phyloP scores from a whole-genome alignment of 805 yeast species.

The Cyberlindnera lachancei region DNA sequence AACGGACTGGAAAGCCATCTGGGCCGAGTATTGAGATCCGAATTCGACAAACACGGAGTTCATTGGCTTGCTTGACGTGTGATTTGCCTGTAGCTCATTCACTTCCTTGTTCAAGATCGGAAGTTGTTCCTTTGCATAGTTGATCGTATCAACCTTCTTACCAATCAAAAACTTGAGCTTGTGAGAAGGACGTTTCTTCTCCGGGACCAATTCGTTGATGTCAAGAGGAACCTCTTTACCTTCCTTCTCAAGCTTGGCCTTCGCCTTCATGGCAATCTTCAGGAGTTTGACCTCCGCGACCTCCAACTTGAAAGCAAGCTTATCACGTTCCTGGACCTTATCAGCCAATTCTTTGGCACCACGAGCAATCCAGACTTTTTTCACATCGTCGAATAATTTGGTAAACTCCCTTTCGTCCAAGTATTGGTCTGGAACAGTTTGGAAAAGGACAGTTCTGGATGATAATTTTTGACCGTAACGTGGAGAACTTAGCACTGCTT shows the following conservation, averaged over 20 bases:
- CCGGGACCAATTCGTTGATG: slow-evolving; percentile 52
- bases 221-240: slow-evolving; percentile 40
- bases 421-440: slow-evolving; percentile 70
- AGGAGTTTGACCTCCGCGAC: slow-evolving; percentile 52
- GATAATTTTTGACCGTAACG: slow-evolving; percentile 66
- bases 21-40: slow-evolving; percentile 69
- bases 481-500: slow-evolving; percentile 75
- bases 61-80: slow-evolving; percentile 47
- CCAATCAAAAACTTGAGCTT: slow-evolving; percentile 39
- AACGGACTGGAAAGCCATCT: slow-evolving; percentile 57
- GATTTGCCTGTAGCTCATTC: slow-evolving; percentile 43
- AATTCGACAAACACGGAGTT: slow-evolving; percentile 77
- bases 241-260: slow-evolving; percentile 61
- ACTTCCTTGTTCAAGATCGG: slow-evolving; percentile 53
- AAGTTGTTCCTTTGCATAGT: slow-evolving; percentile 47
- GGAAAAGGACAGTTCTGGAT: slow-evolving; percentile 78
- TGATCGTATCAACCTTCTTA: slow-evolving; percentile 56
- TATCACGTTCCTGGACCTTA: slow-evolving; percentile 52
- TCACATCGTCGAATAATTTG: slow-evolving; percentile 76
- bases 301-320: slow-evolving; percentile 58
- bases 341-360: slow-evolving; percentile 45
- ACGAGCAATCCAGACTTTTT: slow-evolving; percentile 73
- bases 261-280: slow-evolving; percentile 54
- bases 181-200: slow-evolving; percentile 59
- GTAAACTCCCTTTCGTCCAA: slow-evolving; percentile 66